Evolutionary conservation across 2,329 filamentous ascomycete species (phyloP), one percentile per base, ranked within the genome.

Genomic region (Leptographium lundbergii): DNA sequence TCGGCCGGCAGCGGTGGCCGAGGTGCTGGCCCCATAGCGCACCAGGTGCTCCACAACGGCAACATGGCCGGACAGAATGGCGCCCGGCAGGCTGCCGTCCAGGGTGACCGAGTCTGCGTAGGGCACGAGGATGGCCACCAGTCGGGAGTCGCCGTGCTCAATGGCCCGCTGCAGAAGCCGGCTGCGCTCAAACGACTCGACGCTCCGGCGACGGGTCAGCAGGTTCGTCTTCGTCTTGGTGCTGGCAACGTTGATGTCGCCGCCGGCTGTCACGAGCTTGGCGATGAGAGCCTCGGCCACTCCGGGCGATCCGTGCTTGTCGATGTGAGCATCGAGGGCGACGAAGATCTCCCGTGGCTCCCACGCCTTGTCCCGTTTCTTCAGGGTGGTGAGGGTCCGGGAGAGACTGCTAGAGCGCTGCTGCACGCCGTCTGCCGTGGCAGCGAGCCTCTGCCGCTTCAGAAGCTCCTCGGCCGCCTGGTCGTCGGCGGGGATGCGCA

Each of bases 221-320:
- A 82, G 66, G 50, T 73, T 72, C 2, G 74, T 72, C 57, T 77
- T 79, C 59, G 73, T 75, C 64, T 77, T 79, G 57, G 74, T 71
- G 51, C 68, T 70, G 36, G 72, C 67, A 17, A 77, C 72, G 57
- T 79, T 77, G 17, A 82, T 66, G 57, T 81, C 77, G 4, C 79
- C 76, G 17, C 81, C 81, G 1, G 72, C 74, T 1, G 71, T 67
- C 42, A 73, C 70, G 39, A 84, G 68, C 67, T 77, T 80, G 4
- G 68, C 70, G 34, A 83, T 74, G 27, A 84, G 71, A 0, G 77
- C 77, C 65, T 82, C 78, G n/a, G 78, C 80, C 5, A 83, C 75
- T 10, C 77, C 80, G 0, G 80, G 74, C 0, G 78, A 74, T 14
- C 80, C 79, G 19, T 68, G 69, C 54, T 74, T 77, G 42, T 71